Conservation (phyloP, 1,284 basidiomycete species). For the Naganishia albida region DNA sequence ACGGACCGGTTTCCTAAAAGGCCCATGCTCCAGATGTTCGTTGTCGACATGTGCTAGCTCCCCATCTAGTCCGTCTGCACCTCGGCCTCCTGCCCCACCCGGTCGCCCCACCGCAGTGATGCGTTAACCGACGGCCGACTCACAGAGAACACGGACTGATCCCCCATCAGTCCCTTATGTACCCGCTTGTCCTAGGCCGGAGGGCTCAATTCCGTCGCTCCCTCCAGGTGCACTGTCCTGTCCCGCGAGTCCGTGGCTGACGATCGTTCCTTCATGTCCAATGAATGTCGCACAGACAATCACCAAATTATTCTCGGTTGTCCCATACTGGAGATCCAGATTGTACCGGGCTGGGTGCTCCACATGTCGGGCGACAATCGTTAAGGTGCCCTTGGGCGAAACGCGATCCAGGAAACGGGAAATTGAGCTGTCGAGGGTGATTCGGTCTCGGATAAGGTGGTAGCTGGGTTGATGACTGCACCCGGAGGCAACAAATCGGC, state of each 20-base stretch:
- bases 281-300: not conserved
- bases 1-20: not conserved
- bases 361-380: not conserved
- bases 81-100: not conserved
- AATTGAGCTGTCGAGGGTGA: not conserved
- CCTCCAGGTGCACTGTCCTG: not conserved
- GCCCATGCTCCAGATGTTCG: not conserved
- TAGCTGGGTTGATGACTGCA: not conserved
- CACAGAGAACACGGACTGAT: not conserved
- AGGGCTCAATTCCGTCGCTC: not conserved
- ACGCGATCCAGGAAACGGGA: not conserved
- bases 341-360: not conserved
- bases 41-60: not conserved
- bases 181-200: too few relatives aligned
- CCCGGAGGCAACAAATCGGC: too few relatives aligned
- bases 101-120: not conserved
- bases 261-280: not conserved
- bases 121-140: not conserved
- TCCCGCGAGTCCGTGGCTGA: not conserved
- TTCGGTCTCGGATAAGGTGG: conserved; percentile 2
- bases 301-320: not conserved
- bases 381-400: not conserved
- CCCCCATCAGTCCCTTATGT: not conserved
- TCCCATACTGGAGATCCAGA: not conserved
- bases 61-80: not conserved